Evolutionary conservation across 2,329 filamentous ascomycete genomes (phyloP), one percentile per base, ranked within the genome.

Genomic region (Cladobotryum mycophilum): DNA sequence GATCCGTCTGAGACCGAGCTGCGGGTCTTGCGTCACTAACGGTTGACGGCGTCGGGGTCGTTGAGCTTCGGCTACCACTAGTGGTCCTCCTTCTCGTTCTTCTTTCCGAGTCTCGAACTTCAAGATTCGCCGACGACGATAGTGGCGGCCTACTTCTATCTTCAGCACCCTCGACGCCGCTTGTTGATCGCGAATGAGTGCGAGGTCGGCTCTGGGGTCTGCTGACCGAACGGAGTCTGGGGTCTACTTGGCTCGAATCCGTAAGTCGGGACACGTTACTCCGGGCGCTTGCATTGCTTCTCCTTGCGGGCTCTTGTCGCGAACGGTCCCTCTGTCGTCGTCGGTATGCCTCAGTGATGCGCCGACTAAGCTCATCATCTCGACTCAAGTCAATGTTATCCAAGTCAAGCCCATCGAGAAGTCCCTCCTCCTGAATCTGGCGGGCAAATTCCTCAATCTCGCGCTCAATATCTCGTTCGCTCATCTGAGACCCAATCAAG

Each of bases 361-460:
- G 84, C 61, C 92, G 87, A 56, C 88, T 95, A 14, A 97, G 81
- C 61, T 95, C 89, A 61, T 96, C 90, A 63, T 96, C 89, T 61
- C 90, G 88, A 45, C 75, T 81, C 14, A 89, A 76, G 55, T 92
- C 90, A 48, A 96, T 83, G 56, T 91, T 91, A 60, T 93, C 88
- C 49, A 96, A 72, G 63, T 96, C 91, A 43, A 96, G 82, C 15
- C 89, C 91, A 60, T 96, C 89, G 34, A 96, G 69, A 17, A 96
- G 71, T 0, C 92, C 90, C 62, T 96, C 89, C 56, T 92, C 86
- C 58, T 91, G 79, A 53, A 95, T 96, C 64, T 95, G 89, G 41
- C 89, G 81, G 58, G 95, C 80, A 60, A 96, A 95, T 53, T 93
- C 89, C 58, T 93, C 81, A 53, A 96, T 95, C 64, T 96, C 90